Conservation (phyloP, 306 rosid genomes). For the Trifolium dubium region DNA sequence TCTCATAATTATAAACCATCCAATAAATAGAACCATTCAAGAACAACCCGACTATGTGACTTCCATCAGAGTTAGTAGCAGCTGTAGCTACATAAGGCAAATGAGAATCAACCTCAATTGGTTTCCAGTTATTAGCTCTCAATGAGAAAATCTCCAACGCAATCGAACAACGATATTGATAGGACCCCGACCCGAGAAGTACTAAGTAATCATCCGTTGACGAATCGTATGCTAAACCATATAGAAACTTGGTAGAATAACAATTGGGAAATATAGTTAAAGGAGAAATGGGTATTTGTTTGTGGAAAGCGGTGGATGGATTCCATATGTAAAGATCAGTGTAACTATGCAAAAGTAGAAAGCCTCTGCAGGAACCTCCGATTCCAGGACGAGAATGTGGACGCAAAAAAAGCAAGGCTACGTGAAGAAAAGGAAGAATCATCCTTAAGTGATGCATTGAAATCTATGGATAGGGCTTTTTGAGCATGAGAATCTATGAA, state of each 20-base stretch:
- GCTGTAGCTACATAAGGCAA: background rate
- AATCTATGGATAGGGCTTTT: background rate
- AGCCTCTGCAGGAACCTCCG: slow-evolving; percentile 13
- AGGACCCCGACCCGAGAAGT: background rate
- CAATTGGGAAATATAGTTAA: too few species aligned
- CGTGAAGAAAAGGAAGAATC: background rate
- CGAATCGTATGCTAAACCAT: slow-evolving; percentile 5
- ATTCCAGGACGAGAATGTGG: background rate
- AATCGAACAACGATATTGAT: background rate
- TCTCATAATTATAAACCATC: background rate
- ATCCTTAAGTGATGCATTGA: background rate
- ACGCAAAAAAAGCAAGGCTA: background rate
- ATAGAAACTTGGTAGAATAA: too few species aligned
- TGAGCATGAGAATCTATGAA: fast-evolving
- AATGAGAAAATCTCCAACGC: background rate
- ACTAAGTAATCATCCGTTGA: background rate
- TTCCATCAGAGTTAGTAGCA: too few species aligned
- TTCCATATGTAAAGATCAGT: background rate
- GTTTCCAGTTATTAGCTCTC: background rate
- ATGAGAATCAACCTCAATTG: background rate
- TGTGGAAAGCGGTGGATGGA: background rate
- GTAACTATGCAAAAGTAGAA: background rate
- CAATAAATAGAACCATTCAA: background rate
- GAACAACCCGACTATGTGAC: background rate
- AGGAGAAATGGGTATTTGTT: background rate